Conservation (phyloP, 257 asterid species). For the Echites panduratus region DNA sequence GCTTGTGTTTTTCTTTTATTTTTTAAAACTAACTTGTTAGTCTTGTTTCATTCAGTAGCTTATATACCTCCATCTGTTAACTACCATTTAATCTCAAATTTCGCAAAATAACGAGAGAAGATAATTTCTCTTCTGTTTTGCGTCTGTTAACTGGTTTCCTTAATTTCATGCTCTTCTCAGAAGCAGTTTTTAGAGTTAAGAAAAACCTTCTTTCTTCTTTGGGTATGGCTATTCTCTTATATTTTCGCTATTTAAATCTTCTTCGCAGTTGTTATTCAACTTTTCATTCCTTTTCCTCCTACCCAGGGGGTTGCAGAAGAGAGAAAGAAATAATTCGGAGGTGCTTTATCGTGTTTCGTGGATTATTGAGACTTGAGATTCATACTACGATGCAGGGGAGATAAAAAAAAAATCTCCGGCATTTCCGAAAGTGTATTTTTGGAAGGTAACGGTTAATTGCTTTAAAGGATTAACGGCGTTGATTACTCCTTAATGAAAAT, state of each 20-base stretch:
- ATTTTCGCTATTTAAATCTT: not conserved
- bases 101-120: not conserved
- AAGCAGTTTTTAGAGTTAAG: slow-evolving; percentile 28
- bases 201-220: slow-evolving; percentile 12
- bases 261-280: not conserved
- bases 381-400: not conserved
- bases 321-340: slow-evolving; percentile 14
- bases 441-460: slow-evolving; percentile 31
- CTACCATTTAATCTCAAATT: not conserved
- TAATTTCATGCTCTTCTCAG: not conserved
- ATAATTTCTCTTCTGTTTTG: not conserved
- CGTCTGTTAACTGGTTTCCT: not conserved
- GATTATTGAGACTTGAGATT: slow-evolving; percentile 25
- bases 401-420: not conserved
- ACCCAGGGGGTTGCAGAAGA: slow-evolving; percentile 14
- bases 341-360: slow-evolving; percentile 13
- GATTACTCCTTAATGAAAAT: slow-evolving; percentile 7
- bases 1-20: not conserved
- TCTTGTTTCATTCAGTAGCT: not conserved
- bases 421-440: not conserved
- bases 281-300: not conserved
- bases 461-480: slow-evolving; percentile 17
- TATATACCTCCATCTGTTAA: not conserved
- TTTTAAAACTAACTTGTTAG: not conserved
- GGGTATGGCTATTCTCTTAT: not conserved